Evolutionary conservation across 2,329 filamentous ascomycete genomes (phyloP).

Genomic region (Leptographium wingfieldii): DNA sequence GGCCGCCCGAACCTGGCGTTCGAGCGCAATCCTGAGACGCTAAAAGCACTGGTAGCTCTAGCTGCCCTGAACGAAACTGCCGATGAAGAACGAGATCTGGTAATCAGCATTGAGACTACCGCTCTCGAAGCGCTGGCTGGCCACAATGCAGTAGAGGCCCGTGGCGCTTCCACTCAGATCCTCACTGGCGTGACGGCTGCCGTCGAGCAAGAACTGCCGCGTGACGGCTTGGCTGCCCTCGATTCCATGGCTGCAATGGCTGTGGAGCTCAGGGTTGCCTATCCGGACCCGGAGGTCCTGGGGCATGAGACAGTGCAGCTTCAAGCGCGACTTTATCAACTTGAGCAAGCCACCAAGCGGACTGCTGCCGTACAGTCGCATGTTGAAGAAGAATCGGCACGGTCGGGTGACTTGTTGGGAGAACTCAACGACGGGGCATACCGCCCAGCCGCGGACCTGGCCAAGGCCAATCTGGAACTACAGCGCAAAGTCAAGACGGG

Average conservation of each 20-base stretch:
- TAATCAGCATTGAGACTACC: conserved; percentile 45
- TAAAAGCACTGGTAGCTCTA: conserved; percentile 61
- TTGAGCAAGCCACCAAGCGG: conserved; percentile 43
- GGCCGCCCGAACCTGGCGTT: conserved; percentile 55
- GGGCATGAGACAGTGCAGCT: conserved; percentile 41
- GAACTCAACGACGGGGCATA: conserved; percentile 34
- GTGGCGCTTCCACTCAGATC: conserved; percentile 8
- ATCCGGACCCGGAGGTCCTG: conserved; percentile 35
- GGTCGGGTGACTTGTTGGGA: conserved; percentile 25
- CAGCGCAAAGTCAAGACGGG: conserved; percentile 58
- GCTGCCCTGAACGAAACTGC: conserved; percentile 65
- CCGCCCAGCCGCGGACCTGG: conserved; percentile 43
- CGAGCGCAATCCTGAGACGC: conserved; percentile 71
- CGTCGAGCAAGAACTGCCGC: conserved; percentile 40
- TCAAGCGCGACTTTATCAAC: conserved; percentile 37
- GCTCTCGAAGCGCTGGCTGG: conserved; percentile 40
- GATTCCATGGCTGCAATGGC: conserved; percentile 43
- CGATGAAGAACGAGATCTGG: conserved; percentile 52
- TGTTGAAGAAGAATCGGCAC: conserved; percentile 36
- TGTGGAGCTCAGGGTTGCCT: conserved; percentile 34
- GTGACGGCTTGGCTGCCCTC: conserved; percentile 42
- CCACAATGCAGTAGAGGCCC: neutral
- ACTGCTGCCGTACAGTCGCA: conserved; percentile 43
- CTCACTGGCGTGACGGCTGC: conserved; percentile 34
- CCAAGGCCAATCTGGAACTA: conserved; percentile 61